Base-by-base conservation (phyloP, 441 rosid genomes). In the Bruguiera hainesii region DNA sequence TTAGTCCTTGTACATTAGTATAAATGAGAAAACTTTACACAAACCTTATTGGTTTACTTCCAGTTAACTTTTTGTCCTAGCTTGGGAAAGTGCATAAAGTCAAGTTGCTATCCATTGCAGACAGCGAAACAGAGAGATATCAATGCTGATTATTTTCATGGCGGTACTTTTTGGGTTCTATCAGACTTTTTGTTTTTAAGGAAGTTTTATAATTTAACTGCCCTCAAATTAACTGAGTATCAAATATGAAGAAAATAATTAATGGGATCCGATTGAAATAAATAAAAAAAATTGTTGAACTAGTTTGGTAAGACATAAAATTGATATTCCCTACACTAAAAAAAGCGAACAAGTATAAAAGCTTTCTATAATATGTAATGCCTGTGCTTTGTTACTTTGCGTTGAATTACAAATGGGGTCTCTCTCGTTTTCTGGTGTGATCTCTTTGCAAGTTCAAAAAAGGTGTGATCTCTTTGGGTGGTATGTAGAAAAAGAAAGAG, bases 41-140 rank as follows among this genome's bases (percentile, higher is more conserved):
- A 42, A 11, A 35, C 67, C 48, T 51, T 63, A 26, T 16, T 42
- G 28, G 11, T 57, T 58, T 31, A 53, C 61, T 71, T 65, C 35
- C 70, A 58, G 68, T 59, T 16, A 62, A 60, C 56, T 23, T 56
- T 60, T 70, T 72, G 75, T 69, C 75, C 31, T 48, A 20, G 67
- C 67, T 15, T 33, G 10, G 63, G 35, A 70, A 64, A 53, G 60
- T 39, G 58, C 56, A 55, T 66, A 18, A 56, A 63, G 72, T 63
- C 79, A 65, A 66, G 0, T 23, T 20, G 57, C 28, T 49, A 30
- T 78, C 53, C 42, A 61, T 57, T 29, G 19, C 51, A 51, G 56
- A n/a, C 56, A 18, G 35, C 3, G 63, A 61, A 65, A 52, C 1
- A 8, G 31, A 56, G 25, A 42, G 23, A 23, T 23, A 23, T 52